Percentiles rank a stretch among this genome's conserved stretches.
These are phyloP conservation scores for Psidium guajava DNA, from an alignment of 345 rosid genomes.

Conservation along the genomic window DNA sequence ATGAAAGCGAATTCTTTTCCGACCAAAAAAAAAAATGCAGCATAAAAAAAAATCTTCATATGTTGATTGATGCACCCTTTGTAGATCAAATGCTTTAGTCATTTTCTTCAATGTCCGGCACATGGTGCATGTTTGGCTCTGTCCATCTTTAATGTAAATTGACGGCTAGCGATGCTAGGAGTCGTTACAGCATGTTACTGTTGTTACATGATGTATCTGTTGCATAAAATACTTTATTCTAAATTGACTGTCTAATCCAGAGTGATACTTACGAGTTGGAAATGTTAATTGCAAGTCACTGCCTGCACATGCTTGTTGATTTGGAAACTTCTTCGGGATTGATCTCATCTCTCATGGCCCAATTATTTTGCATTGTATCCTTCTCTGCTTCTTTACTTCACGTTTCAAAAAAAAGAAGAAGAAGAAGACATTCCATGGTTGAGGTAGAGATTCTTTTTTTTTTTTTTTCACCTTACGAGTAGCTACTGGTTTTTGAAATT, in stretches of 20 bases:
- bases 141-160: neutral
- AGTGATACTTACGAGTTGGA: neutral
- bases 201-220: neutral
- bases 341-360: neutral
- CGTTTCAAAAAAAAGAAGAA: neutral
- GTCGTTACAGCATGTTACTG: neutral
- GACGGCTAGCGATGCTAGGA: accelerated
- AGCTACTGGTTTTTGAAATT: neutral
- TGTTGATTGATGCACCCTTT: neutral
- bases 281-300: neutral
- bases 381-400: neutral
- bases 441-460: neutral
- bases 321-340: accelerated
- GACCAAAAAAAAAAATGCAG: neutral
- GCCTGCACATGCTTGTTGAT: neutral
- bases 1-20: neutral
- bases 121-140: neutral
- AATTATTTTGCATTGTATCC: neutral
- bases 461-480: neutral
- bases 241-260: neutral
- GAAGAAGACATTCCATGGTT: neutral
- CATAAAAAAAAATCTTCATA: neutral
- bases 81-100: neutral
- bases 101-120: neutral
- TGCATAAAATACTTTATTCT: neutral